These are phyloP conservation scores for Adansonia madagascariensis DNA, from an alignment of 441 rosid genomes.

Conservation along the genomic window DNA sequence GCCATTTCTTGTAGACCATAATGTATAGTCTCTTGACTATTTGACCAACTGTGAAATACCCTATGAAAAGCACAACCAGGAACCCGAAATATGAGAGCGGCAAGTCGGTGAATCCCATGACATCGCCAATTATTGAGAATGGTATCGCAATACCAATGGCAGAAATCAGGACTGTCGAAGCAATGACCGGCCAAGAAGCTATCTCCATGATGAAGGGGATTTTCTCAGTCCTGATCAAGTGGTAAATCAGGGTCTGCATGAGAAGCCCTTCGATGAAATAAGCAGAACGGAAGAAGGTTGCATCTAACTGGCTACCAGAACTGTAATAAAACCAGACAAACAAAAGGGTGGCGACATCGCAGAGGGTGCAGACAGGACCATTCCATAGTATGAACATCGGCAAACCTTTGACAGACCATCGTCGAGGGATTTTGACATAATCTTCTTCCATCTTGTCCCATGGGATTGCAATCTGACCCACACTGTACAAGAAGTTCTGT, in stretches of 20 bases:
- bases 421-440: slow-evolving; percentile 53
- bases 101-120: slow-evolving; percentile 46
- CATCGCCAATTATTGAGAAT: slow-evolving; percentile 42
- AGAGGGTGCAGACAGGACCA: slow-evolving; percentile 59
- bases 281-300: slow-evolving; percentile 51
- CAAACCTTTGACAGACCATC: slow-evolving; percentile 51
- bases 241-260: slow-evolving; percentile 68
- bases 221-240: slow-evolving; percentile 70
- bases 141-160: slow-evolving; percentile 61
- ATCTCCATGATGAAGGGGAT: slow-evolving; percentile 64
- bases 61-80: slow-evolving; percentile 58
- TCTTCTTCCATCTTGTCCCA: slow-evolving; percentile 80
- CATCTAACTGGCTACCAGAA: background rate
- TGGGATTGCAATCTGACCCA: slow-evolving; percentile 66
- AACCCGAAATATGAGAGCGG: slow-evolving; percentile 62
- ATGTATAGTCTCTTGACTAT: slow-evolving; percentile 62
- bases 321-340: slow-evolving; percentile 50
- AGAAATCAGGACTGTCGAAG: slow-evolving; percentile 55
- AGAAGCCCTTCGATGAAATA: slow-evolving; percentile 71
- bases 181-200: slow-evolving; percentile 68
- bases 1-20: slow-evolving; percentile 54
- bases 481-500: slow-evolving; percentile 61
- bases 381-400: slow-evolving; percentile 67
- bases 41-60: slow-evolving; percentile 65
- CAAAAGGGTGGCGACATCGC: slow-evolving; percentile 50